Evolutionary conservation across 2,329 filamentous ascomycete genomes (phyloP).

Genomic region (Dothidotthia symphoricarpi): DNA sequence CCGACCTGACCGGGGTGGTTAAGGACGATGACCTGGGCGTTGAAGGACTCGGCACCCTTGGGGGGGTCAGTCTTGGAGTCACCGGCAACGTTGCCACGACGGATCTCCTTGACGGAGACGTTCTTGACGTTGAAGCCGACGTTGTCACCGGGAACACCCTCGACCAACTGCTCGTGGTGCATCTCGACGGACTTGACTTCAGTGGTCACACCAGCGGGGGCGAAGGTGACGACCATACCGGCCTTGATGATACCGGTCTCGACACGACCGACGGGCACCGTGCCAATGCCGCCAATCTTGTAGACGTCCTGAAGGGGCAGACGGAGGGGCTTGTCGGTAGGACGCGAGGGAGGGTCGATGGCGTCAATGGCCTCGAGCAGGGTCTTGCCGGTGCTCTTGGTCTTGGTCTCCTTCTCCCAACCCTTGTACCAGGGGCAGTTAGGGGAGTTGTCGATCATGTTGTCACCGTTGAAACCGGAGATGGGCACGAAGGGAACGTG

Average conservation of each 20-base stretch:
- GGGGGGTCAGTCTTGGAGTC: conserved; percentile 99
- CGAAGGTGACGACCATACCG: conserved; percentile 95
- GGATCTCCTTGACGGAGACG: conserved; percentile 99
- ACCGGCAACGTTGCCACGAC: conserved; percentile 99
- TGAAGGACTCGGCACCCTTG: conserved; percentile 85
- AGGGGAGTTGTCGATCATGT: conserved; percentile 88
- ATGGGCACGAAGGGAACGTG: conserved; percentile 97
- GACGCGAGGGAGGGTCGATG: conserved; percentile 89
- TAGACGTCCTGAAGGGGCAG: conserved; percentile 99
- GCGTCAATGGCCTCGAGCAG: conserved; percentile 98
- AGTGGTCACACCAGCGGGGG: conserved; percentile 98
- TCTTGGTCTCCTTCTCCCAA: conserved; percentile 98
- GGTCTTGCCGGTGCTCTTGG: conserved; percentile 89
- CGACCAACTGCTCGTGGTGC: conserved; percentile 98
- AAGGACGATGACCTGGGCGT: conserved; percentile 99
- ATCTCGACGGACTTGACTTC: conserved; percentile 99
- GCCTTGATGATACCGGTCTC: conserved; percentile 93
- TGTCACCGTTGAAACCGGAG: conserved; percentile 99
- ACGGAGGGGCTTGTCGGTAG: conserved; percentile 98
- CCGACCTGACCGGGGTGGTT: conserved; percentile 99
- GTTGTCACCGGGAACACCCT: conserved; percentile 99
- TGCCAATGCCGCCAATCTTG: conserved; percentile 99
- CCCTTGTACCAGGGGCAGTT: conserved; percentile 99
- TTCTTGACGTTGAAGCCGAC: conserved; percentile 99
- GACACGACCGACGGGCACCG: conserved; percentile 99